Evolutionary conservation across 352 stramenopile genomes (phyloP), one percentile per base, ranked within the genome.

Genomic region (Bremia lactucae): DNA sequence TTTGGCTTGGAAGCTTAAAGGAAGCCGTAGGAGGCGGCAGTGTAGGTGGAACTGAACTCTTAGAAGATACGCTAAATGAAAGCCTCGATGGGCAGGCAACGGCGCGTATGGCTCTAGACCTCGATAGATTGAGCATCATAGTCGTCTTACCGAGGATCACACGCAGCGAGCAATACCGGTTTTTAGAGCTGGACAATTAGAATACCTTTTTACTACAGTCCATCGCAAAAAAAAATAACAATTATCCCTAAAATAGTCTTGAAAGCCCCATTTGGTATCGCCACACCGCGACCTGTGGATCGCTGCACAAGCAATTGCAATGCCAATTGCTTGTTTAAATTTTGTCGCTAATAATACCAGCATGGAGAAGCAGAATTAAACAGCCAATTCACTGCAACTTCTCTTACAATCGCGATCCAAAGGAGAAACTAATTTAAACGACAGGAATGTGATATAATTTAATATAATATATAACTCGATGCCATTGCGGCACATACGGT

Each of bases 361-460:
- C 33, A 24, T 4, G 2, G 11, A 34, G 13, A 16, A 40, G 31
- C 8, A 19, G 5, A 5, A 0, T 8, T 10, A 24, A 15, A 31
- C 10, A 21, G 11, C 26, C 9, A 90, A 31, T 95, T 95, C 50
- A 18, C 49, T 6, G 67, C 70, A 3, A 65, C 65, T 11, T 87
- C 74, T 14, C 83, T 96, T 29, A 98, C 95, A 47, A 88, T 97
- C 19, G 74, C 90, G 13, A 85, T 97, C 8, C 89, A 98, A 50
- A 66, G n/a, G n/a, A n/a, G n/a, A n/a, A n/a, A n/a, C n/a, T n/a
- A n/a, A n/a, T n/a, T n/a, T n/a, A n/a, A n/a, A n/a, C n/a, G n/a
- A n/a, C n/a, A n/a, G n/a, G n/a, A n/a, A n/a, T n/a, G n/a, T n/a
- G n/a, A n/a, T n/a, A n/a, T n/a, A n/a, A n/a, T n/a, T n/a, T n/a